Evolutionary conservation across 164 flowering plant genomes (phyloP).

Genomic region (Stephania yunnanensis): DNA sequence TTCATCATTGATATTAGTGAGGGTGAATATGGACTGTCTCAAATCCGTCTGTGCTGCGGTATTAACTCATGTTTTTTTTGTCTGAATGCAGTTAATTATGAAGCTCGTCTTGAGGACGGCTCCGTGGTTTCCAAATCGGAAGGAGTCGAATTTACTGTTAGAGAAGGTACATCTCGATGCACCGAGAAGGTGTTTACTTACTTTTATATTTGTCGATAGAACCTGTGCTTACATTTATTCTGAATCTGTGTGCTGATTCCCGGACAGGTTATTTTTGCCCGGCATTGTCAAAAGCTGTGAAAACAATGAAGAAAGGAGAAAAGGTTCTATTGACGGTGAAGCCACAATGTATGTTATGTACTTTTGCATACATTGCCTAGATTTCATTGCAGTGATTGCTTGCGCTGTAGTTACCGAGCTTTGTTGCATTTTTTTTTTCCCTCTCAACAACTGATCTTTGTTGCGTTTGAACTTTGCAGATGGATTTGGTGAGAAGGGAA

Average conservation of each 20-base stretch:
- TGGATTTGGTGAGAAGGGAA: conserved; percentile 89
- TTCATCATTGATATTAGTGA: background rate
- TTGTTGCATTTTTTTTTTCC: background rate
- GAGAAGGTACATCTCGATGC: conserved; percentile 44
- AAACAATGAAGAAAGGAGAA: conserved; percentile 95
- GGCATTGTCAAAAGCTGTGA: conserved; percentile 76
- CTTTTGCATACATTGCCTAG: background rate
- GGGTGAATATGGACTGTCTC: background rate
- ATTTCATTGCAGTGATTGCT: background rate
- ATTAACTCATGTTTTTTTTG: background rate
- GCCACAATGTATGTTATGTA: conserved; percentile 80
- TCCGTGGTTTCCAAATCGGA: conserved; percentile 61
- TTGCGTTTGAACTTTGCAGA: conserved; percentile 32
- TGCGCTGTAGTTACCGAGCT: background rate
- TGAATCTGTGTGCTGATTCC: background rate
- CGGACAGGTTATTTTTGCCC: conserved; percentile 75
- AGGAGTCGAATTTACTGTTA: conserved; percentile 73
- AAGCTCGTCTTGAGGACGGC: conserved; percentile 81
- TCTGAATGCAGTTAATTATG: conserved; percentile 65
- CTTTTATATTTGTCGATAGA: background rate
- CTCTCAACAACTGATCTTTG: background rate
- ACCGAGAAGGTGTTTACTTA: background rate
- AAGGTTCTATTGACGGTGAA: conserved; percentile 70
- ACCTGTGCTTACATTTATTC: background rate
- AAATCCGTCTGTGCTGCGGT: background rate